phyloP scores from a whole-genome alignment of 805 yeast genomes.

The Lipomyces starkeyi region DNA sequence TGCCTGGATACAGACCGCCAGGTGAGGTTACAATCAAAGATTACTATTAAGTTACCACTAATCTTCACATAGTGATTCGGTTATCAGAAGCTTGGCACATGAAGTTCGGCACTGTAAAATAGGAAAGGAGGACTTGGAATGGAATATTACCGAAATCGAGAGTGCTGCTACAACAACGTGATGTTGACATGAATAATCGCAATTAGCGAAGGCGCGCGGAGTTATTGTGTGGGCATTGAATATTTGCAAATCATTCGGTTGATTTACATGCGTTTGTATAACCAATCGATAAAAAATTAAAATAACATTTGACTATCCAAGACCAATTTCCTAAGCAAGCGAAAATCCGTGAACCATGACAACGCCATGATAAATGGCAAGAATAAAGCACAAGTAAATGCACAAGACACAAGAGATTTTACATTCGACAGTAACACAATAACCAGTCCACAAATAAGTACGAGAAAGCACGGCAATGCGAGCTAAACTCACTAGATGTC shows the following conservation, averaged over 20 bases:
- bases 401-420: neutral
- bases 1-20: slow-evolving; percentile 69
- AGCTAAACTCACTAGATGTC: slow-evolving; percentile 42
- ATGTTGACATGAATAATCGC: neutral
- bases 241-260: neutral
- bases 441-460: neutral
- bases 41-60: neutral
- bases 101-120: slow-evolving; percentile 55
- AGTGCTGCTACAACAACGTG: slow-evolving; percentile 17
- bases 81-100: slow-evolving; percentile 69
- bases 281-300: neutral
- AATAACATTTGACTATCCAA: neutral
- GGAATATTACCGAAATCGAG: slow-evolving; percentile 41
- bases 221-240: neutral
- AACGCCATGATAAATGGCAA: neutral
- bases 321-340: neutral
- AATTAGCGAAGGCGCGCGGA: neutral
- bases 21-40: neutral
- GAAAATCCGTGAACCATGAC: slow-evolving; percentile 1
- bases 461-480: neutral
- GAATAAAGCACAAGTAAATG: neutral
- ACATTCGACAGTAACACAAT: neutral
- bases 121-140: slow-evolving; percentile 38
- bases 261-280: neutral
- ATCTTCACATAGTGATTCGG: slow-evolving; percentile 29